Evolutionary conservation across 1,139 yeast species (phyloP).

Genomic region (Eremothecium coryli): DNA sequence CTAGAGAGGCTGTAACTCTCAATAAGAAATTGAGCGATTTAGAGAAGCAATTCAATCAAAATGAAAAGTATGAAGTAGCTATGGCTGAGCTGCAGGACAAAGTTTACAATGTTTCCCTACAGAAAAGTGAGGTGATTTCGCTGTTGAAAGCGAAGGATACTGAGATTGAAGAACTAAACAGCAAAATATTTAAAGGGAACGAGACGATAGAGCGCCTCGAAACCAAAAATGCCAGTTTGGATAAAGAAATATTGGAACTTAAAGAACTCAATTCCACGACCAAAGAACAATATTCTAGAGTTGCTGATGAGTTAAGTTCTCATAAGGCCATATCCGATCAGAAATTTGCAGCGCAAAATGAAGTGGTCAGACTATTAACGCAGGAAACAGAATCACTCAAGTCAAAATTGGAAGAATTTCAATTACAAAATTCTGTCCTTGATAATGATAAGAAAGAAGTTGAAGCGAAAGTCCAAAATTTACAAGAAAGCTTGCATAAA

Average conservation of each 20-base stretch:
- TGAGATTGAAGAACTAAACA: constrained; percentile 21
- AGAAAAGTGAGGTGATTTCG: constrained; percentile 22
- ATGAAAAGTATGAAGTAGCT: constrained; percentile 4
- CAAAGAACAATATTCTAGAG: not conserved
- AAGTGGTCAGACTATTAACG: constrained; percentile 17
- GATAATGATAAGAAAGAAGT: constrained; percentile 1
- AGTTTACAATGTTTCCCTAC: constrained; percentile 14
- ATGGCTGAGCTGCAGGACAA: constrained; percentile 6
- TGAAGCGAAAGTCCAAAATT: constrained; percentile 17
- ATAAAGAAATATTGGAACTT: constrained; percentile 8
- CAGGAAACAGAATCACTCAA: constrained; percentile 23
- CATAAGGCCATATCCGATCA: constrained; percentile 23
- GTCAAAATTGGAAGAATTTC: constrained; percentile 9
- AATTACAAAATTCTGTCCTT: not conserved
- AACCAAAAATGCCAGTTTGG: constrained; percentile 7
- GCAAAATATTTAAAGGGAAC: constrained; percentile 11
- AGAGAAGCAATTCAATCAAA: constrained; percentile 2
- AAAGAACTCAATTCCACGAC: constrained; percentile 10
- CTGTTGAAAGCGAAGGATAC: constrained; percentile 26
- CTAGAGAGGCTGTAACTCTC: not conserved
- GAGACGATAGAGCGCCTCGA: constrained; percentile 9
- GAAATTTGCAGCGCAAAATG: constrained; percentile 24
- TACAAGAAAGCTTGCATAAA: constrained; percentile 25
- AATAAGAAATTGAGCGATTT: not conserved
- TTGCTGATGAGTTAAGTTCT: constrained; percentile 7